Evolutionary conservation across 2,329 filamentous ascomycete species (phyloP).

Genomic region (Drechslerella stenobrocha): DNA sequence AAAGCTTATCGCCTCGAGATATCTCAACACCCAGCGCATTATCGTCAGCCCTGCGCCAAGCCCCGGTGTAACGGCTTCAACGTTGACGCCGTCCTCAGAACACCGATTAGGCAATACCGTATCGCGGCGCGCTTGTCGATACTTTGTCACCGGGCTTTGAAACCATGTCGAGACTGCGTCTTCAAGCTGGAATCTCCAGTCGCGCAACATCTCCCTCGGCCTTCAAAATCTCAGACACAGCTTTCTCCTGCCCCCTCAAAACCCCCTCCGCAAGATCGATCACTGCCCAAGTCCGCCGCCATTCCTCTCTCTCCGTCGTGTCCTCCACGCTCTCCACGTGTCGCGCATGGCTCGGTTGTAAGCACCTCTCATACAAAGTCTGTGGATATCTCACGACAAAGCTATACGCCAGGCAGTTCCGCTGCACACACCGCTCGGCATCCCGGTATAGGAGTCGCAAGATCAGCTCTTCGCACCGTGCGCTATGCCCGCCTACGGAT

Average conservation of each 20-base stretch:
- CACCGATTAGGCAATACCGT: too few species aligned
- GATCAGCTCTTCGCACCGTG: constrained; percentile 21
- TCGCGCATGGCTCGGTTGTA: constrained; percentile 10
- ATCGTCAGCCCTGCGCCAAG: too few species aligned
- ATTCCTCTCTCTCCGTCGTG: constrained; percentile 6
- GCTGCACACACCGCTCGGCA: constrained; percentile 3
- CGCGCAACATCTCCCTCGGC: constrained; percentile 19
- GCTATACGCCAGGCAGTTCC: constrained; percentile 11
- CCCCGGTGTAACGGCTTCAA: too few species aligned
- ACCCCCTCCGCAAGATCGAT: constrained; percentile 24
- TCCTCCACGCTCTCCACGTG: constrained; percentile 11
- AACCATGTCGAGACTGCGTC: too few species aligned
- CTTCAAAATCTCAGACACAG: constrained; percentile 19
- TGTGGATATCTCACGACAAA: constrained; percentile 15
- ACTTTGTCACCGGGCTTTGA: too few species aligned
- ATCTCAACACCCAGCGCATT: too few species aligned
- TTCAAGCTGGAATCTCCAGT: constrained; percentile 8
- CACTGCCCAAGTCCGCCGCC: constrained; percentile 21
- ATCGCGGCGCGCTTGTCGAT: too few species aligned
- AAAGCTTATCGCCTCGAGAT: neutral
- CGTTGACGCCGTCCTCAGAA: too few species aligned
- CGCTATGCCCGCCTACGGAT: constrained; percentile 17
- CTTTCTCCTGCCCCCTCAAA: constrained; percentile 16
- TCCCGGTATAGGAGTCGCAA: constrained; percentile 20
- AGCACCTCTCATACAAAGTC: constrained; percentile 12